These are phyloP conservation scores for Termitomyces heimii DNA, from an alignment of 768 basidiomycete species.

Conservation along the genomic window DNA sequence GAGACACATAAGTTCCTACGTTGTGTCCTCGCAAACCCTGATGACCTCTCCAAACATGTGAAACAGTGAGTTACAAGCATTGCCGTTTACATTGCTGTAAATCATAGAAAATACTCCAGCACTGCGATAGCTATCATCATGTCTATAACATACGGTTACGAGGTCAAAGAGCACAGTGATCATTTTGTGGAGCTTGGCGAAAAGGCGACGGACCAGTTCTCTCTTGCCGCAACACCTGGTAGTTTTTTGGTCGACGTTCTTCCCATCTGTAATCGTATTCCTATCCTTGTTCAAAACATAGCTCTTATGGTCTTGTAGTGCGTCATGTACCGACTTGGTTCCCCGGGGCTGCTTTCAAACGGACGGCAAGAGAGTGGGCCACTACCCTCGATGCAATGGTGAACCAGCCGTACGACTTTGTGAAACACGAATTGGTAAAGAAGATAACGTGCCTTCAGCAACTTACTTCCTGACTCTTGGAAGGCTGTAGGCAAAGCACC, in stretches of 20 bases:
- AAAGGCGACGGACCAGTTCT: constrained; percentile 48
- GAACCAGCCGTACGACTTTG: too few relatives aligned
- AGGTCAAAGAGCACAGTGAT: constrained; percentile 41
- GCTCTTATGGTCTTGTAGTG: constrained; percentile 8
- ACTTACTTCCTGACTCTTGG: too few relatives aligned
- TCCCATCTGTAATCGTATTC: constrained; percentile 29
- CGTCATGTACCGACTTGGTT: too few relatives aligned
- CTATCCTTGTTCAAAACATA: not conserved
- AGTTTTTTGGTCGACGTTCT: constrained; percentile 46
- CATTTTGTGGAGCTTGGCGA: too few relatives aligned
- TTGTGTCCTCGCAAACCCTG: constrained; percentile 39
- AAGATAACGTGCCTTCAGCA: too few relatives aligned
- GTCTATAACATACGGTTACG: constrained; percentile 25
- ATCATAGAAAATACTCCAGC: constrained; percentile 20
- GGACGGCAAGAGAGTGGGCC: too few relatives aligned
- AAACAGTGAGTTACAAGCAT: constrained; percentile 15
- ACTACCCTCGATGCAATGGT: too few relatives aligned
- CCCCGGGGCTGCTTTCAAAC: too few relatives aligned
- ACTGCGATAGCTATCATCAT: constrained; percentile 42
- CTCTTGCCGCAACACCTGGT: constrained; percentile 44
- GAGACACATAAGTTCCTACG: constrained; percentile 43
- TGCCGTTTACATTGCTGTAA: constrained; percentile 29
- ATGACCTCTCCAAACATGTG: constrained; percentile 37
- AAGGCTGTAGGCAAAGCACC: too few relatives aligned
- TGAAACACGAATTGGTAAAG: too few relatives aligned